Evolutionary conservation across 257 asterid species (phyloP), one percentile per base, ranked within the genome.

Genomic region (Plantago ovata): DNA sequence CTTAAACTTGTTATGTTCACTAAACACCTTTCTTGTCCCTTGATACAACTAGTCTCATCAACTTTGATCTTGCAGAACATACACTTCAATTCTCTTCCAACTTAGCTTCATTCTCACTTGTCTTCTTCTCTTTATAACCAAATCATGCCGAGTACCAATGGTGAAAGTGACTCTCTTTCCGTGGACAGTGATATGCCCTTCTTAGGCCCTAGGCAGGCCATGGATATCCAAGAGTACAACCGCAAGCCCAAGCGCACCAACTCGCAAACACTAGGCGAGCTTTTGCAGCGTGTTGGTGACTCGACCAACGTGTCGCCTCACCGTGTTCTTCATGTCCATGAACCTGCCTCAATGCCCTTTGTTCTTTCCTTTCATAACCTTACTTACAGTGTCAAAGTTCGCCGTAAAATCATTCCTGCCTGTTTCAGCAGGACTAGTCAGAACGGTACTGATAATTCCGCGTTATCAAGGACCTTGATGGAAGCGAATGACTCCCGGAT

Each of bases 231-330:
- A 38, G 79, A 78, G 13, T 48, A 67, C 66, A 42, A 41, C 19
- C 81, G 81, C 28, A 75, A 58, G 66, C 85, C 86, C 3, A 73
- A 57, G 3, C 89, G 77, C 7, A 70, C 41, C 42, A 36, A 40
- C 22, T 84, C 96, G 13, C 56, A 66, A 48, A 77, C 95, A 4
- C 94, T 85, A 1, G 85, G 78, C 15, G 95, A 89, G 76, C 85
- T 89, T 41, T 36, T 89, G 62, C 78, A 74, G 32, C 73, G 45
- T 22, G 76, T 79, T 2, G 96, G 82, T 0, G 82, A 77, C 47
- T 33, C 60, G 13, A 55, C 60, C 1, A 44, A 57, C 74, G 56
- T 32, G 75, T 73, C 3, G 96, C 71, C 63, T 0, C 81, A 62
- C 58, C 86, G 48, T 8, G 69, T 68, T 28, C 67, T 68, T 50